Evolutionary conservation across 345 rosid species (phyloP).

Genomic region (Aquilaria yunnanensis): DNA sequence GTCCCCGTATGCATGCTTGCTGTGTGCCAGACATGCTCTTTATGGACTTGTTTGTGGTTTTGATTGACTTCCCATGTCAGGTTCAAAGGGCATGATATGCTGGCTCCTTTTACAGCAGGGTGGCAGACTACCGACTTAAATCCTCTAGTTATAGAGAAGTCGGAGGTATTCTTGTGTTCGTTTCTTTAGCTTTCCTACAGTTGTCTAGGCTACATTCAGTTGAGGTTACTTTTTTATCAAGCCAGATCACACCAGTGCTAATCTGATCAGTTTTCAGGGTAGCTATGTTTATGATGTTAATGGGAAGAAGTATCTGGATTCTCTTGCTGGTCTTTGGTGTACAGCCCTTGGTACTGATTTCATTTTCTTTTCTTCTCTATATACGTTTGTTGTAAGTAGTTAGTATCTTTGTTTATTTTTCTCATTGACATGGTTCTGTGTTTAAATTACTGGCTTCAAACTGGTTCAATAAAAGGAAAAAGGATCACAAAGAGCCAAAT

Average conservation of each 20-base stretch:
- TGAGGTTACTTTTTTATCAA: not conserved
- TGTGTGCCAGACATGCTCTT: not conserved
- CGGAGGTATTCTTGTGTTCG: conserved; percentile 47
- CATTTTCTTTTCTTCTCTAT: not conserved
- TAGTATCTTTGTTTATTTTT: not conserved
- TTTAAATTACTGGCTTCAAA: too few relatives aligned
- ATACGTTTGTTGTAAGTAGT: not conserved
- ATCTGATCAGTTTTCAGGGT: conserved; percentile 44
- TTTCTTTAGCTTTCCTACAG: not conserved
- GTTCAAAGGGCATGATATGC: conserved; percentile 91
- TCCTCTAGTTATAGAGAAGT: conserved; percentile 76
- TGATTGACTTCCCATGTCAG: conserved; percentile 28
- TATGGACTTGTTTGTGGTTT: not conserved
- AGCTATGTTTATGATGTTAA: conserved; percentile 70
- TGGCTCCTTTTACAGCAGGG: conserved; percentile 98
- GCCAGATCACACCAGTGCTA: conserved; percentile 5
- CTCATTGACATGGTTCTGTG: not conserved
- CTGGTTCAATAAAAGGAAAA: too few relatives aligned
- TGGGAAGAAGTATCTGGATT: conserved; percentile 90
- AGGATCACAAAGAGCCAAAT: too few relatives aligned
- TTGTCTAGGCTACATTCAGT: not conserved
- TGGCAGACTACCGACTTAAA: conserved; percentile 76
- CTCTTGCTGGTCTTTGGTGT: conserved; percentile 98
- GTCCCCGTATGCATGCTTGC: not conserved
- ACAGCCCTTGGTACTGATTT: conserved; percentile 70